Evolutionary conservation across 148 eudicot genomes (phyloP).

Genomic region (Silene conica): DNA sequence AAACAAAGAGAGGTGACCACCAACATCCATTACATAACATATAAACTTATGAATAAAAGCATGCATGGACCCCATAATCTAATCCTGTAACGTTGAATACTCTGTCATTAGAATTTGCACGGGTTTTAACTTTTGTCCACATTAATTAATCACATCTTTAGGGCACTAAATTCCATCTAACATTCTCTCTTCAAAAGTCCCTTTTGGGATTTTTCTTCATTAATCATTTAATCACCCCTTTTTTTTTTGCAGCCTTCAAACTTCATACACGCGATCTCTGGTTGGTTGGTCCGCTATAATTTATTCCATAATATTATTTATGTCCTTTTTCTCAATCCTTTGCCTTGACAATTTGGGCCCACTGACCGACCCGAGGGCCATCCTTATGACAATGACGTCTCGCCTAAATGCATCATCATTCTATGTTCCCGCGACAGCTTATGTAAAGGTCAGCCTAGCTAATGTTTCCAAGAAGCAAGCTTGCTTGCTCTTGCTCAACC

Average conservation of each 20-base stretch:
- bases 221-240: too few relatives aligned
- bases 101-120: slow-evolving; percentile 11
- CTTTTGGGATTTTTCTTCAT: slow-evolving; percentile 28
- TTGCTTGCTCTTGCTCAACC: slow-evolving; percentile 1
- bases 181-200: slow-evolving; percentile 6
- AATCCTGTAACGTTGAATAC: slow-evolving; percentile 13
- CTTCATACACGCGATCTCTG: slow-evolving; percentile 35
- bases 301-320: not conserved
- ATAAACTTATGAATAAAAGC: not conserved
- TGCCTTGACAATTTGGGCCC: slow-evolving; percentile 19
- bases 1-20: not conserved
- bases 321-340: not conserved
- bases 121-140: not conserved
- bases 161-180: not conserved
- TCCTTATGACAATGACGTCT: slow-evolving; percentile 37
- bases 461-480: slow-evolving; percentile 3
- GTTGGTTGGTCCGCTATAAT: slow-evolving; percentile 38
- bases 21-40: not conserved
- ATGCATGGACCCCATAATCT: not conserved
- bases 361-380: slow-evolving; percentile 38
- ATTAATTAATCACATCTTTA: slow-evolving; percentile 10
- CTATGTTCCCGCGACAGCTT: not conserved
- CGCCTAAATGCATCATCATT: slow-evolving; percentile 32
- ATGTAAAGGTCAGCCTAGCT: slow-evolving; percentile 2
- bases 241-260: slow-evolving; percentile 19